These are phyloP conservation scores for Hyaloperonospora arabidopsidis DNA, from an alignment of 352 stramenopile species.

Conservation along the genomic window DNA sequence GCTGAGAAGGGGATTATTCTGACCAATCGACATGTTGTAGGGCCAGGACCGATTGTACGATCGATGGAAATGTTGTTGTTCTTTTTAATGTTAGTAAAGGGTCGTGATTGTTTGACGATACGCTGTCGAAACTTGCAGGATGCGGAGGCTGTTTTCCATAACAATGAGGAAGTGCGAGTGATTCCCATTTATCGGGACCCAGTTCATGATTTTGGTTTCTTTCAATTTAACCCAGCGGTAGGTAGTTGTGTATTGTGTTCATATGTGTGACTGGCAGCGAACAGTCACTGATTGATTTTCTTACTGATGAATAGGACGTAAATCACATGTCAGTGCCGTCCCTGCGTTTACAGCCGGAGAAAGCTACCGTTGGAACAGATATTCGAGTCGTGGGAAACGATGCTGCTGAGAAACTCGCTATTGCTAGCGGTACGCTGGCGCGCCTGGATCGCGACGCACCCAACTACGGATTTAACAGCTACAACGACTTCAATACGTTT, in stretches of 20 bases:
- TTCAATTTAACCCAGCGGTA: conserved; percentile 82
- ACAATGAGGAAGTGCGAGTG: conserved; percentile 91
- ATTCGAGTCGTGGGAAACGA: conserved; percentile 91
- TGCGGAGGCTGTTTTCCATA: conserved; percentile 88
- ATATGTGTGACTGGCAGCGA: neutral
- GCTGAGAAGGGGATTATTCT: conserved; percentile 87
- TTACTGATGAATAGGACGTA: conserved; percentile 42
- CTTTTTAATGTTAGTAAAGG: neutral
- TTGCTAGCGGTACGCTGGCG: conserved; percentile 87
- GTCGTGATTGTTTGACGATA: neutral
- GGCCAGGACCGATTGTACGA: conserved; percentile 72
- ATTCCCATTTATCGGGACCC: conserved; percentile 89
- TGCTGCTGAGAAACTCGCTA: conserved; percentile 87
- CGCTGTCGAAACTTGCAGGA: conserved; percentile 31
- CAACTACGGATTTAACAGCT: conserved; percentile 84
- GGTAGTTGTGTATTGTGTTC: conserved; percentile 2
- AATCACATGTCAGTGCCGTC: conserved; percentile 76
- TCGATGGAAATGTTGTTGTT: neutral
- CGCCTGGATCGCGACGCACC: conserved; percentile 86
- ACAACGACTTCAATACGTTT: conserved; percentile 93
- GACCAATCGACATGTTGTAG: conserved; percentile 90
- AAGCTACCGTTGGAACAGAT: conserved; percentile 85
- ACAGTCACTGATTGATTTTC: conserved; percentile 1
- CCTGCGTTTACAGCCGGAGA: conserved; percentile 72
- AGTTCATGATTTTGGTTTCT: conserved; percentile 91